These are phyloP conservation scores for Candida krabiensis DNA, from an alignment of 805 yeast genomes.

Conservation along the genomic window DNA sequence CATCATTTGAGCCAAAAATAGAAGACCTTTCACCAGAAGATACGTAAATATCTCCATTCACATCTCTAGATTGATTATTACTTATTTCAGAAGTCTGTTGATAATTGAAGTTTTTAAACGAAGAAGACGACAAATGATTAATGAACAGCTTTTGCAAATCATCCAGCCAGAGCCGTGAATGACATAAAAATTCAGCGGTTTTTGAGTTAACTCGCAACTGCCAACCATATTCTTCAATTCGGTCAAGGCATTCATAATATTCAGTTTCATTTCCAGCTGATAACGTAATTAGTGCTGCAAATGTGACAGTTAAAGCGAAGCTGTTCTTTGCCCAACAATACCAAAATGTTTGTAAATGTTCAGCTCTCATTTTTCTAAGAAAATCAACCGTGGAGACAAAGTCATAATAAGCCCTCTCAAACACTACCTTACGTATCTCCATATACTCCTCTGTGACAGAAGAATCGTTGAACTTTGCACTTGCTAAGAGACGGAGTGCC, in stretches of 20 bases:
- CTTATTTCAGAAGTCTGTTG: background rate
- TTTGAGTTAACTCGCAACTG: conserved; percentile 16
- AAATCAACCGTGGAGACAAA: conserved; percentile 12
- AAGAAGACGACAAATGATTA: background rate
- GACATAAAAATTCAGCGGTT: conserved; percentile 18
- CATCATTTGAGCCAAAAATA: background rate
- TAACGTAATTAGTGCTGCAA: conserved; percentile 11
- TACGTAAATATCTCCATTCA: background rate
- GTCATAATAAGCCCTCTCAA: conserved; percentile 14
- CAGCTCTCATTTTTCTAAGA: conserved; percentile 18
- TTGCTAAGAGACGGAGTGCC: conserved; percentile 11
- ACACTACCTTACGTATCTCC: conserved; percentile 7
- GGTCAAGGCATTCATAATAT: conserved; percentile 10
- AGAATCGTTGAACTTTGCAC: conserved; percentile 1
- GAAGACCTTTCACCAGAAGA: background rate
- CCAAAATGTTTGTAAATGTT: conserved; percentile 22
- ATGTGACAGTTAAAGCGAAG: conserved; percentile 11
- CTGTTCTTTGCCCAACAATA: conserved; percentile 16
- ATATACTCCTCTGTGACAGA: conserved; percentile 11
- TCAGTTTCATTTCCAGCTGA: conserved; percentile 7
- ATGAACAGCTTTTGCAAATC: conserved; percentile 9
- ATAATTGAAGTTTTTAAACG: background rate
- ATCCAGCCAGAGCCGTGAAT: conserved; percentile 18
- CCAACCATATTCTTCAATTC: conserved; percentile 18
- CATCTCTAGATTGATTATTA: background rate